Evolutionary conservation across 2,329 filamentous ascomycete genomes (phyloP).

Genomic region (Colletotrichum theobromicola): DNA sequence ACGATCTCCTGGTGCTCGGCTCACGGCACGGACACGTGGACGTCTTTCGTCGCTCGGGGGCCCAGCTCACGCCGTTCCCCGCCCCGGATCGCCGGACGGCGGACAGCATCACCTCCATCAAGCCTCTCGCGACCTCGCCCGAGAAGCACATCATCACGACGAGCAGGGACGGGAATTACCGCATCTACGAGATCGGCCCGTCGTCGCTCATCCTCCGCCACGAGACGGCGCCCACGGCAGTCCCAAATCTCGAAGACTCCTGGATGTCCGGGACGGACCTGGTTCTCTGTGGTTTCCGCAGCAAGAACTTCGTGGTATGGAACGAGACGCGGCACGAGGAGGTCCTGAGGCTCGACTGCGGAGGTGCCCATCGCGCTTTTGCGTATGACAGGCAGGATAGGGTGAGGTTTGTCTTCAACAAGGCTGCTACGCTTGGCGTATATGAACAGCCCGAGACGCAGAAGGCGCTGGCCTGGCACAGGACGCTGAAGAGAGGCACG

Average conservation of each 20-base stretch:
- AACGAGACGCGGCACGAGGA: slow-evolving; percentile 76
- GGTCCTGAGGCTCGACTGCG: slow-evolving; percentile 77
- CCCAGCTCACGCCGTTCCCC: slow-evolving; percentile 32
- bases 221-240: slow-evolving; percentile 72
- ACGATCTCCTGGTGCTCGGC: slow-evolving; percentile 54
- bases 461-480: slow-evolving; percentile 28
- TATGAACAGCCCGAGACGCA: slow-evolving; percentile 42
- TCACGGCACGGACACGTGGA: slow-evolving; percentile 58
- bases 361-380: slow-evolving; percentile 83
- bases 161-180: slow-evolving; percentile 77
- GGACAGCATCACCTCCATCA: slow-evolving; percentile 74
- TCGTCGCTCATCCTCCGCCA: slow-evolving; percentile 67
- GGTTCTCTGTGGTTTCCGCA: slow-evolving; percentile 80
- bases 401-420: slow-evolving; percentile 74
- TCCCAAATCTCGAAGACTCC: slow-evolving; percentile 76
- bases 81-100: slow-evolving; percentile 46
- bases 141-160: slow-evolving; percentile 69
- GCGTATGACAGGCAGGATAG: slow-evolving; percentile 43
- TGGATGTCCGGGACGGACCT: slow-evolving; percentile 65
- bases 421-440: slow-evolving; percentile 61
- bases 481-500: slow-evolving; percentile 69
- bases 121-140: slow-evolving; percentile 43
- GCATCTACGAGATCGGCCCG: slow-evolving; percentile 59
- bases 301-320: slow-evolving; percentile 81
- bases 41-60: slow-evolving; percentile 34